These are phyloP conservation scores for Eragrostis curvula DNA, from an alignment of 176 grass and related monocot species.

Conservation along the genomic window DNA sequence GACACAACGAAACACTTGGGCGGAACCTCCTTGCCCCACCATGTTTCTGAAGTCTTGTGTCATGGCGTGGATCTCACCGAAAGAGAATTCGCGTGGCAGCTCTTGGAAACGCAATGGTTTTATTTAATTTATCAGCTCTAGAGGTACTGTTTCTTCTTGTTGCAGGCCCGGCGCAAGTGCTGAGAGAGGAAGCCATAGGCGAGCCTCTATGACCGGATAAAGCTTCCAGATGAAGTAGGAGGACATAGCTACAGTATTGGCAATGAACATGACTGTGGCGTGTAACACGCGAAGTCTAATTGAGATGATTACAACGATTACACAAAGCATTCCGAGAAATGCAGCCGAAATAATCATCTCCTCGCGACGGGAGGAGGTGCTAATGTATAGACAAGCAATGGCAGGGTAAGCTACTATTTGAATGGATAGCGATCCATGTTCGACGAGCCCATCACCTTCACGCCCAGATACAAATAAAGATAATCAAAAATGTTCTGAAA, in stretches of 20 bases:
- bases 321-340: neutral
- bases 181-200: neutral
- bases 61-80: neutral
- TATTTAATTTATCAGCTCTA: neutral
- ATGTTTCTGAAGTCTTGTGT: slow-evolving; percentile 34
- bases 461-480: neutral
- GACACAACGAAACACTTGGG: slow-evolving; percentile 43
- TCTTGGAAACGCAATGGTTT: neutral
- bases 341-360: neutral
- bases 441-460: neutral
- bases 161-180: neutral
- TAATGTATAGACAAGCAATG: slow-evolving; percentile 8
- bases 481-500: neutral
- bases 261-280: neutral
- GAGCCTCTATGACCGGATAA: neutral
- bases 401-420: neutral
- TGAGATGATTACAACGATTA: neutral
- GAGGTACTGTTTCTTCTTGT: neutral
- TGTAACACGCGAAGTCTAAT: neutral
- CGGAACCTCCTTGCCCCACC: slow-evolving; percentile 54
- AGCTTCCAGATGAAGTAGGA: slow-evolving; percentile 1
- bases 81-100: neutral
- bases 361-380: neutral
- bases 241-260: neutral
- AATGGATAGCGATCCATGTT: neutral